These are phyloP conservation scores for Coemansia aciculifera DNA, from an alignment of 192 early-diverging fungal species.

Conservation along the genomic window DNA sequence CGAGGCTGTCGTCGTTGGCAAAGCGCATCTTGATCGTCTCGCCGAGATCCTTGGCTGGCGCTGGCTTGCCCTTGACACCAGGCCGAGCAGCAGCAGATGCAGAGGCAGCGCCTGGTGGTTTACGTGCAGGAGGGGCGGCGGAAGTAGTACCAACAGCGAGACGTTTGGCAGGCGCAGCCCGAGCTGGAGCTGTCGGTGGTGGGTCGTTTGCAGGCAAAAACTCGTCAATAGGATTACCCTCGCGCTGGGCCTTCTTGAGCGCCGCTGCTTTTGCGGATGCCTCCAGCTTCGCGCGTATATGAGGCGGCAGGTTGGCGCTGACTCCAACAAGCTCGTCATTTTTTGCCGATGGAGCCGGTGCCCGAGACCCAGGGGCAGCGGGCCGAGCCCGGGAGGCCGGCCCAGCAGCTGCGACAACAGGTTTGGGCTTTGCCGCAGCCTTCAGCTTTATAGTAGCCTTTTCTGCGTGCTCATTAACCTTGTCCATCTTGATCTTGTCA, in stretches of 20 bases:
- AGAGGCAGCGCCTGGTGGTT: constrained; percentile 25
- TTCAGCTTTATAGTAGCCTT: constrained; percentile 83
- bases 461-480: constrained; percentile 84
- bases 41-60: constrained; percentile 29
- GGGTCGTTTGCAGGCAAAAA: constrained; percentile 35
- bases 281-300: constrained; percentile 55
- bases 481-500: constrained; percentile 84
- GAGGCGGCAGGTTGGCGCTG: constrained; percentile 49
- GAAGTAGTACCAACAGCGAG: constrained; percentile 36
- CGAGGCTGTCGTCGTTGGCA: constrained; percentile 66
- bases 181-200: constrained; percentile 25
- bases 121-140: constrained; percentile 33
- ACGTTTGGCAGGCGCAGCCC: constrained; percentile 6
- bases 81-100: constrained; percentile 35
- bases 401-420: constrained; percentile 25
- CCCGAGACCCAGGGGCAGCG: background rate
- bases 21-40: constrained; percentile 70
- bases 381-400: constrained; percentile 22
- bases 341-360: constrained; percentile 2
- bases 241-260: constrained; percentile 51
- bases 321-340: constrained; percentile 11
- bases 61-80: constrained; percentile 31
- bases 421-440: constrained; percentile 51
- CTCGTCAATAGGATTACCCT: constrained; percentile 38
- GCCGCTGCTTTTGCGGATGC: constrained; percentile 53